Evolutionary conservation across 2,329 filamentous ascomycete genomes (phyloP).

Genomic region (Aspergillus viridinutans): DNA sequence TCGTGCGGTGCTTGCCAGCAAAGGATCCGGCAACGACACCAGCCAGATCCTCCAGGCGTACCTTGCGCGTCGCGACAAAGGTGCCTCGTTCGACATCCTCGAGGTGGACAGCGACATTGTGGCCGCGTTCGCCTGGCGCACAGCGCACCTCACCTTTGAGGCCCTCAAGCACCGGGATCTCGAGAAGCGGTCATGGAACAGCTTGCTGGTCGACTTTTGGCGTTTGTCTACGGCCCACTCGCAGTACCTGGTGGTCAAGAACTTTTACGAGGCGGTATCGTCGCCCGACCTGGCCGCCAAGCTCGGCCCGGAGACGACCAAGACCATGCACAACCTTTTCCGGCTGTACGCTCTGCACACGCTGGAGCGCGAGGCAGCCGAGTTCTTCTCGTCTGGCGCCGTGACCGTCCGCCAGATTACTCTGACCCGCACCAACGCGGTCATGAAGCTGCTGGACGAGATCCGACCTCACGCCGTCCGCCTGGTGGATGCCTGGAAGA

Average conservation of each 20-base stretch:
- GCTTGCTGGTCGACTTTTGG: conserved; percentile 72
- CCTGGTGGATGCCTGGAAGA: conserved; percentile 70
- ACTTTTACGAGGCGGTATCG: conserved; percentile 68
- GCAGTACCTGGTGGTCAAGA: conserved; percentile 74
- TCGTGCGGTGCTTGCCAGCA: conserved; percentile 62
- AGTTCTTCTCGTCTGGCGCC: conserved; percentile 68
- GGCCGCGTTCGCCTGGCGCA: conserved; percentile 70
- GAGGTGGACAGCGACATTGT: conserved; percentile 66
- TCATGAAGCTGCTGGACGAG: conserved; percentile 66
- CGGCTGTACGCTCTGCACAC: conserved; percentile 62
- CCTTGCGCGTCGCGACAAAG: conserved; percentile 62
- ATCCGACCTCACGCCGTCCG: conserved; percentile 69
- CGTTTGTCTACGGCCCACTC: conserved; percentile 70
- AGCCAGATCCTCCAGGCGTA: conserved; percentile 62
- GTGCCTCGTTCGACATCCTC: conserved; percentile 71
- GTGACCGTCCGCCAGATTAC: conserved; percentile 69
- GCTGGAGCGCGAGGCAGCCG: conserved; percentile 63
- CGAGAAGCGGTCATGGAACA: conserved; percentile 74
- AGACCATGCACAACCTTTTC: conserved; percentile 63
- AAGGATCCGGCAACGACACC: conserved; percentile 64
- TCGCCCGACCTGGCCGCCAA: conserved; percentile 49
- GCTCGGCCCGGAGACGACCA: conserved; percentile 55
- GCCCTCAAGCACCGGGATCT: conserved; percentile 69
- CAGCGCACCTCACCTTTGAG: conserved; percentile 70
- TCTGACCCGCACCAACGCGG: conserved; percentile 61